phyloP scores from a whole-genome alignment of 768 basidiomycete species.

The Mycena rebaudengoi region DNA sequence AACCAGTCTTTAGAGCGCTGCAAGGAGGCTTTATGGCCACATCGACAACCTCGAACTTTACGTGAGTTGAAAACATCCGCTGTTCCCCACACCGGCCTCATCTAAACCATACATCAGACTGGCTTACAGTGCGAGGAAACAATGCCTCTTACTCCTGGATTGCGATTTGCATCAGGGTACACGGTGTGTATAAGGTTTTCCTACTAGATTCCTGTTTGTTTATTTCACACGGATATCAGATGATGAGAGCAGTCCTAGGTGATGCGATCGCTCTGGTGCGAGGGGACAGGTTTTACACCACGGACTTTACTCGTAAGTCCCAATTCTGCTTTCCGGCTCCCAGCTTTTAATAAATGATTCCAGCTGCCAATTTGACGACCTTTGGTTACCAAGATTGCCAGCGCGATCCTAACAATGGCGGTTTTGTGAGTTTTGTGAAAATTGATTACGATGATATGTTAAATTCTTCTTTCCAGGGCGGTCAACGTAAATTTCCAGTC shows the following conservation, averaged over 20 bases:
- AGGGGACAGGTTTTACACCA: slow-evolving; percentile 63
- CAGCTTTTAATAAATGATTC: not conserved
- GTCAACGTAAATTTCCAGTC: slow-evolving; percentile 33
- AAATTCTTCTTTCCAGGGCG: slow-evolving; percentile 29
- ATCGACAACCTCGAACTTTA: slow-evolving; percentile 51
- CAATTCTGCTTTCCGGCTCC: not conserved
- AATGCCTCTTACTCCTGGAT: slow-evolving; percentile 59
- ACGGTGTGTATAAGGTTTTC: slow-evolving; percentile 49
- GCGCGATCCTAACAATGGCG: slow-evolving; percentile 51
- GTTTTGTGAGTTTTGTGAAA: slow-evolving; percentile 21
- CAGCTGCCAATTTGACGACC: slow-evolving; percentile 53
- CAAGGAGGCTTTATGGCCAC: slow-evolving; percentile 42
- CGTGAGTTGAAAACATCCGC: too few species aligned
- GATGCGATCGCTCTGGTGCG: slow-evolving; percentile 63
- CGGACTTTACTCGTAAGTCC: slow-evolving; percentile 56
- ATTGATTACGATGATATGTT: not conserved
- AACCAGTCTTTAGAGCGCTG: slow-evolving; percentile 33
- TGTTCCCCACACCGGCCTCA: too few species aligned
- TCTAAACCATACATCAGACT: too few species aligned
- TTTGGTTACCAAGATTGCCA: slow-evolving; percentile 63
- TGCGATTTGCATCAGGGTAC: slow-evolving; percentile 68
- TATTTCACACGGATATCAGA: slow-evolving; percentile 34
- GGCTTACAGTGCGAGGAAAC: slow-evolving; percentile 59
- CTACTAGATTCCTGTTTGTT: not conserved
- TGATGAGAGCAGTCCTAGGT: slow-evolving; percentile 57